Evolutionary conservation across 192 early-diverging fungal species (phyloP).

Genomic region (Cladochytrium replicatum): DNA sequence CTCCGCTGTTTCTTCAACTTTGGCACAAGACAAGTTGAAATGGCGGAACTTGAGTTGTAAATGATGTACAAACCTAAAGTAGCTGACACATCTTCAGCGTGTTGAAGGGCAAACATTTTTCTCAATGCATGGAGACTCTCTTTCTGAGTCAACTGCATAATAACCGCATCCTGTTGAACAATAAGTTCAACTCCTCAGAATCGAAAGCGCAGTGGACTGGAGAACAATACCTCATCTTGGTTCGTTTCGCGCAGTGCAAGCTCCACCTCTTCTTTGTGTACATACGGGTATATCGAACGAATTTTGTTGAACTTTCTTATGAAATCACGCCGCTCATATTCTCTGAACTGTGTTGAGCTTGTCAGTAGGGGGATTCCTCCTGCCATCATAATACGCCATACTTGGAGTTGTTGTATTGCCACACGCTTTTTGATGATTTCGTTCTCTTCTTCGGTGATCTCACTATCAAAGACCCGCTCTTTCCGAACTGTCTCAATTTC

Average conservation of each 20-base stretch:
- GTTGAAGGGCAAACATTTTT: conserved; percentile 11
- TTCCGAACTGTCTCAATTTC: conserved; percentile 46
- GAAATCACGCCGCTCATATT: conserved; percentile 74
- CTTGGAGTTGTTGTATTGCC: conserved; percentile 76
- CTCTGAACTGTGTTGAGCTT: conserved; percentile 52
- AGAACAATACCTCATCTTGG: conserved; percentile 60
- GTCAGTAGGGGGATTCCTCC: not conserved
- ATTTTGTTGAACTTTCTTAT: conserved; percentile 71
- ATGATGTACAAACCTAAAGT: no score
- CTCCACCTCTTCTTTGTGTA: conserved; percentile 76
- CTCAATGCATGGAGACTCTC: conserved; percentile 54
- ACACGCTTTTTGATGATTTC: conserved; percentile 85
- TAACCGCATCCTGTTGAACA: conserved; percentile 60
- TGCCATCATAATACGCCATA: conserved; percentile 9
- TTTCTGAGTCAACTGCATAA: conserved; percentile 68
- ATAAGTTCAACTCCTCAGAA: no score
- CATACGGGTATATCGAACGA: conserved; percentile 62
- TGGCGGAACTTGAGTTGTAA: no score
- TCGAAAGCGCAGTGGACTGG: no score
- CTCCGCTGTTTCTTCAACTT: no score
- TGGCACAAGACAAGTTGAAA: no score
- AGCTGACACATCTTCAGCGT: no score
- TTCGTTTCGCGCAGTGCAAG: conserved; percentile 67
- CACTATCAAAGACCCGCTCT: conserved; percentile 75
- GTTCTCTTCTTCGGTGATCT: conserved; percentile 83